phyloP scores from a whole-genome alignment of 2,329 filamentous ascomycete species.

The Lecanoromycetidae sp. region DNA sequence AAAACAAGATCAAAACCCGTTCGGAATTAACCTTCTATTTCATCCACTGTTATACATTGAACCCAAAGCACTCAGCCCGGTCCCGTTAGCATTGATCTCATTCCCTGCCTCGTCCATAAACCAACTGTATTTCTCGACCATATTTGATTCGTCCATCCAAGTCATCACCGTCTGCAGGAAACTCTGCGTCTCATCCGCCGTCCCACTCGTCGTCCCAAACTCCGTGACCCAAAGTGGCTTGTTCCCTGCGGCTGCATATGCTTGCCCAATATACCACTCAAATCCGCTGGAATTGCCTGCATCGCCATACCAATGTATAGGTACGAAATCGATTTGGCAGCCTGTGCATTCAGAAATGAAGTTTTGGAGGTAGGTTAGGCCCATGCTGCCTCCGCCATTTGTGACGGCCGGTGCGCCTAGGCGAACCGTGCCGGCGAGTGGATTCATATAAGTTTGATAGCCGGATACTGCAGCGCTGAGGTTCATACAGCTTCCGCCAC shows the following conservation, averaged over 20 bases:
- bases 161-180: conserved; percentile 18
- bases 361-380: conserved; percentile 19
- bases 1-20: too few relatives aligned
- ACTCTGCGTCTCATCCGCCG: conserved; percentile 1
- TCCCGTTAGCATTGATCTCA: conserved; percentile 7
- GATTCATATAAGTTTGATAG: conserved; percentile 7
- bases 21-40: not conserved
- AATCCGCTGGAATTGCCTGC: not conserved
- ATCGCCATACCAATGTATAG: conserved; percentile 24
- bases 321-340: conserved; percentile 21
- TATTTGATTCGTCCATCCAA: conserved; percentile 19
- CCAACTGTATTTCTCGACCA: conserved; percentile 21
- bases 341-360: conserved; percentile 18
- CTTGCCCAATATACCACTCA: conserved; percentile 1
- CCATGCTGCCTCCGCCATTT: conserved; percentile 17
- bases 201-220: conserved; percentile 10
- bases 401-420: conserved; percentile 22
- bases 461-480: conserved; percentile 14
- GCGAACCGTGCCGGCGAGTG: conserved; percentile 7
- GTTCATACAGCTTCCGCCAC: conserved; percentile 19
- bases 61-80: conserved; percentile 9
- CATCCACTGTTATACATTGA: conserved; percentile 7
- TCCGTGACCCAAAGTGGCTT: conserved; percentile 13
- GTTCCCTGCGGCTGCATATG: not conserved
- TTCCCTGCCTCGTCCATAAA: conserved; percentile 15